Evolutionary conservation across 163 green algal genomes (phyloP).

Genomic region (Chloroidium sp.): DNA sequence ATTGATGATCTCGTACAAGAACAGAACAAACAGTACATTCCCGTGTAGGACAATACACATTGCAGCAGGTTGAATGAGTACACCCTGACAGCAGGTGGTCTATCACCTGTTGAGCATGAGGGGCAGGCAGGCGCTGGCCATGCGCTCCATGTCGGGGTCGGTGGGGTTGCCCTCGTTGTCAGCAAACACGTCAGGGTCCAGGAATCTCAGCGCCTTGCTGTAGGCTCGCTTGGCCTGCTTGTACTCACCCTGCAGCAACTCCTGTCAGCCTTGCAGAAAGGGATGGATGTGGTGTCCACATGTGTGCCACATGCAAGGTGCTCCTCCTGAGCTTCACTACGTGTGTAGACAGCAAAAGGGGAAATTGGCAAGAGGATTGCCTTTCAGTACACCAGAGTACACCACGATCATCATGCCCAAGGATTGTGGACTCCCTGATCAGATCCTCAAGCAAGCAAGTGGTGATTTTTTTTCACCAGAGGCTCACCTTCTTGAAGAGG

Average conservation of each 20-base stretch:
- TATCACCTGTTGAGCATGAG: conserved; percentile 27
- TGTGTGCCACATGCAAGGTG: neutral
- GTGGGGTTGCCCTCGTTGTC: neutral
- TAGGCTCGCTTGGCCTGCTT: conserved; percentile 19
- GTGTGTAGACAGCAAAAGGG: neutral
- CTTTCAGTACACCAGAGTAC: too few relatives aligned
- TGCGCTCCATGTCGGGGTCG: conserved; percentile 10
- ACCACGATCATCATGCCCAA: too few relatives aligned
- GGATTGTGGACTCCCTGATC: too few relatives aligned
- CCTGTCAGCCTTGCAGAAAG: neutral
- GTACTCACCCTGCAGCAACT: conserved; percentile 8
- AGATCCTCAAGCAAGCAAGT: too few relatives aligned
- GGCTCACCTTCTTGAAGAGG: conserved; percentile 34
- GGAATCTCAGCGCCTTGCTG: conserved; percentile 30
- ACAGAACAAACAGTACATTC: too few relatives aligned
- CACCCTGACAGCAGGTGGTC: neutral
- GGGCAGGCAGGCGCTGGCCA: conserved; percentile 15
- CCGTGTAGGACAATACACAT: too few relatives aligned
- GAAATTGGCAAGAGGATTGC: too few relatives aligned
- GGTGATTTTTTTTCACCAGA: too few relatives aligned
- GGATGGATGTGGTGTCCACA: neutral
- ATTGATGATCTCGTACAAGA: too few relatives aligned
- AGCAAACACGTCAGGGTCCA: conserved; percentile 13
- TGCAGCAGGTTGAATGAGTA: too few relatives aligned
- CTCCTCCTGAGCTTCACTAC: neutral